Evolutionary conservation across 495 filamentous ascomycete genomes (phyloP), one percentile per base, ranked within the genome.

Genomic region (Penicillium atrosanguineum): DNA sequence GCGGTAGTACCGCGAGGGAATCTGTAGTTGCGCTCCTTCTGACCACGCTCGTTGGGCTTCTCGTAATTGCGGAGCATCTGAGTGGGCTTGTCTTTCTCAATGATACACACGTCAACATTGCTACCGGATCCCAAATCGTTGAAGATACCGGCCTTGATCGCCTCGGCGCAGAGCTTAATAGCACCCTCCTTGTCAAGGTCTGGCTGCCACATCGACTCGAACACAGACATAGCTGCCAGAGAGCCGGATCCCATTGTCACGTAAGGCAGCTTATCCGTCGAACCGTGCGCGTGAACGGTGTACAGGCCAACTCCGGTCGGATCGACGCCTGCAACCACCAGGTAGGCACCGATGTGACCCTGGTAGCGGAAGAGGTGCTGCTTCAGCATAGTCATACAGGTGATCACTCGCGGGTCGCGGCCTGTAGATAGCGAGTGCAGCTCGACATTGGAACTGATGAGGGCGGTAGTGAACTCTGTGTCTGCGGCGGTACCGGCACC

Each of bases 321-420:
- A 73, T 99, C 95, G 52, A 95, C 92, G 53, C 95, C 95, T 3
- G 95, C 95, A 44, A 99, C 91, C 16, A 99, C 95, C 39, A 99
- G 85, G 74, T 99, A 99, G 39, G 95, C 95, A 54, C 95, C 95
- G 57, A 99, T 95, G 78, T 99, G 84, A 49, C 95, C 95, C 69
- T 99, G 92, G 78, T 99, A 88, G 56, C 88, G 86, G 87, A 97
- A 99, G 54, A 99, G 87, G 73, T 97, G 93, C 73, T 99, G 95
- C 80, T 99, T 99, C 45, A 99, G 87, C 79, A 99, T 88, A 12
- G 95, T 99, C 95, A 99, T 99, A 80, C 91, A 95, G 41, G 95
- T 99, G 51, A 96, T 92, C 52, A 99, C 95, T 56, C 95, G 89
- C 19, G 95, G 93, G 71, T 93, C 91, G 61, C 95, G 93, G 67